These are phyloP conservation scores for Dispira simplex DNA, from an alignment of 192 early-diverging fungal species.

Conservation along the genomic window DNA sequence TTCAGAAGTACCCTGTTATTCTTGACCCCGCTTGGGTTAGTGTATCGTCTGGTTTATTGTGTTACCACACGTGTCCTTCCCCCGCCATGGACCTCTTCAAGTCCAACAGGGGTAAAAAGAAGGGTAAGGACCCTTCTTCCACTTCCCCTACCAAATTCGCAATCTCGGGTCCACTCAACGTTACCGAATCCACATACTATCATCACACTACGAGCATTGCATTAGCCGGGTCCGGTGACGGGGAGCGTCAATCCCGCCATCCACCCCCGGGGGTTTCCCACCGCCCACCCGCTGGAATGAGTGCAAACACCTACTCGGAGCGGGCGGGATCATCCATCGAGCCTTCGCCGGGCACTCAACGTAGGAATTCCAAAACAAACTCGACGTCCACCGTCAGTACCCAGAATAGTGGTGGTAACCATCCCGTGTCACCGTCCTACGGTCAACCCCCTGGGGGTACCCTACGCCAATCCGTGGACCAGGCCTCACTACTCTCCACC, in stretches of 20 bases:
- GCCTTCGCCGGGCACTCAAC: constrained; percentile 5
- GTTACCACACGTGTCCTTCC: not conserved
- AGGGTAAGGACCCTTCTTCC: not conserved
- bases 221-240: constrained; percentile 11
- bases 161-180: not conserved
- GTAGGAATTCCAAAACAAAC: not conserved
- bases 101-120: not conserved
- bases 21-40: too few species aligned
- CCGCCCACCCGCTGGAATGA: not conserved
- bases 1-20: too few species aligned
- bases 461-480: constrained; percentile 8
- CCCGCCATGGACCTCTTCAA: constrained; percentile 8
- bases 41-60: too few species aligned
- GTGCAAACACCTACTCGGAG: not conserved
- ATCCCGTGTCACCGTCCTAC: not conserved
- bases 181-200: constrained; percentile 7
- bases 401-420: not conserved
- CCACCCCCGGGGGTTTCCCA: constrained; percentile 11
- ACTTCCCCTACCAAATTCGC: not conserved
- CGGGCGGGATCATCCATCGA: constrained; percentile 9
- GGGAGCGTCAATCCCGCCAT: constrained; percentile 7
- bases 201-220: constrained; percentile 1
- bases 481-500: constrained; percentile 3
- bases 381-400: not conserved
- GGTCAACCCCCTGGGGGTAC: not conserved